A percentile compares a stretch with the other conserved stretches of the same genome.
Evolutionary conservation across 495 filamentous ascomycete species (phyloP).

Genomic region (Tetracladium setigerum): DNA sequence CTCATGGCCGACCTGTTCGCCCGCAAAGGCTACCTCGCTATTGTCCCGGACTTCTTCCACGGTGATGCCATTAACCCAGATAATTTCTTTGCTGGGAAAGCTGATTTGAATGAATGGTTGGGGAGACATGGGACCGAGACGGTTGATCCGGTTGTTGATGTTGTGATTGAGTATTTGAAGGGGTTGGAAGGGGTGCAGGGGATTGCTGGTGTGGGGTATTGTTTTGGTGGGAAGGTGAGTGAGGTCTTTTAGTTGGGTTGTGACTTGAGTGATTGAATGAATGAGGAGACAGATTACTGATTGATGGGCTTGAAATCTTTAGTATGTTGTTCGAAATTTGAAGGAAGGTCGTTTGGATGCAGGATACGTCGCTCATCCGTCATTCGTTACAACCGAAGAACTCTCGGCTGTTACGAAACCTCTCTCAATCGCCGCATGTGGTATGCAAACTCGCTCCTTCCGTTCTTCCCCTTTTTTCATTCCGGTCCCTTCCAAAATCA

Average conservation of each 20-base stretch:
- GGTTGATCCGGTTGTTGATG: neutral
- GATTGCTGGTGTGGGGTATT: constrained; percentile 9
- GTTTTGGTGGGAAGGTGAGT: constrained; percentile 11
- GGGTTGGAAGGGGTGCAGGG: neutral
- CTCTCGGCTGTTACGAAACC: constrained; percentile 25
- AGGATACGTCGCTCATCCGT: constrained; percentile 5
- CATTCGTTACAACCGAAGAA: constrained; percentile 9
- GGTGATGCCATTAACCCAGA: constrained; percentile 56
- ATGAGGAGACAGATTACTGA: too few relatives aligned
- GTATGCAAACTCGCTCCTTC: too few relatives aligned
- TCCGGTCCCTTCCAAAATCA: too few relatives aligned
- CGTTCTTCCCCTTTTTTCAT: too few relatives aligned
- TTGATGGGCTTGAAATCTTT: too few relatives aligned
- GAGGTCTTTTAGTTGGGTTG: too few relatives aligned
- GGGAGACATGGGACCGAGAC: constrained; percentile 25
- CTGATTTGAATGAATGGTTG: constrained; percentile 53
- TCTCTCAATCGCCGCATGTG: constrained; percentile 42
- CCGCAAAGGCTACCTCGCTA: constrained; percentile 61
- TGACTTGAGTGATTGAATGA: too few relatives aligned
- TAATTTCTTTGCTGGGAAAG: constrained; percentile 34
- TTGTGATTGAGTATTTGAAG: neutral
- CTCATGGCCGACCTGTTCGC: constrained; percentile 76
- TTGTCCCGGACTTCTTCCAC: constrained; percentile 69
- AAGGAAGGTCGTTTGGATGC: constrained; percentile 4
- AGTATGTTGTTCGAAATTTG: constrained; percentile 6